Evolutionary conservation across 148 eudicot genomes (phyloP).

Genomic region (Fagopyrum homotropicum): DNA sequence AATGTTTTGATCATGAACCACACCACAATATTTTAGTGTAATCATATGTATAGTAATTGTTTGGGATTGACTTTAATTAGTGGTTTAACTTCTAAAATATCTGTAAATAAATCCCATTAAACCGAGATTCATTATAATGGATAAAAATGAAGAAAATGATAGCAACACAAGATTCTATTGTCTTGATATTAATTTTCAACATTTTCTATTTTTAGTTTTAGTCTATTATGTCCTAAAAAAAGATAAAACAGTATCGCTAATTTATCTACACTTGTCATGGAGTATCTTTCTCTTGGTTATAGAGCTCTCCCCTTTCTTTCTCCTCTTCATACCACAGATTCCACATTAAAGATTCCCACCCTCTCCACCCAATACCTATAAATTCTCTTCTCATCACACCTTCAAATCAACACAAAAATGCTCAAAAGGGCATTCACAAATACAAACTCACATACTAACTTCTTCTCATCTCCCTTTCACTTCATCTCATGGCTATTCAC

Average conservation of each 20-base stretch:
- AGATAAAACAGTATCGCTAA: neutral
- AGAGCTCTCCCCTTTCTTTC: neutral
- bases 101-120: neutral
- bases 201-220: neutral
- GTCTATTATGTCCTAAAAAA: neutral
- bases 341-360: neutral
- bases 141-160: neutral
- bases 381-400: neutral
- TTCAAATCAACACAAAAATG: no score
- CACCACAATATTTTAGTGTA: no score
- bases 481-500: neutral
- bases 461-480: neutral
- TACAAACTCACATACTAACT: no score
- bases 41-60: neutral
- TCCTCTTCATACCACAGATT: neutral
- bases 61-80: neutral
- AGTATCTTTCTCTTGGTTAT: neutral
- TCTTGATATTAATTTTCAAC: neutral
- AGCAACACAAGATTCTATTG: neutral
- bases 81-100: neutral
- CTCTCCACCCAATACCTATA: neutral
- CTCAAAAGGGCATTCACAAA: no score
- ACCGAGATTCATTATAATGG: neutral
- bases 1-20: no score
- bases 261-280: neutral